Evolutionary conservation across 2,329 filamentous ascomycete genomes (phyloP), one percentile per base, ranked within the genome.

Genomic region (Emericellopsis cladophorae): DNA sequence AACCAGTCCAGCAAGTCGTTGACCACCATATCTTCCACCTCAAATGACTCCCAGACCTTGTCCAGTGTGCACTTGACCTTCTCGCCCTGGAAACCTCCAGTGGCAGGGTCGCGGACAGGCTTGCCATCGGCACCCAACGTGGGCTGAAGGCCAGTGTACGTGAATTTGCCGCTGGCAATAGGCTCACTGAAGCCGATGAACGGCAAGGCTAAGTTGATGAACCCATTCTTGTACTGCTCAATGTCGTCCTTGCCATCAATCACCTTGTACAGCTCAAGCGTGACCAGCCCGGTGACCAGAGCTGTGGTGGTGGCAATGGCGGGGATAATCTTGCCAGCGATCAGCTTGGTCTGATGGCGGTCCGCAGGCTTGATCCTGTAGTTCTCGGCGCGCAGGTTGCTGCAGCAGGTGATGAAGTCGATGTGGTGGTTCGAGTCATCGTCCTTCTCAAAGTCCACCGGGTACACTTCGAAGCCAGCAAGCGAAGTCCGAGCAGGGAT

Each of bases 131-230:
- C 81, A 18, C 87, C 84, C 26, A 29, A 29, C 8, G 26, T 29
- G 8, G 26, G 26, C 26, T 29, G 8, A 9, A 29, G 26, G 26
- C 26, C 26, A 56, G 79, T 68, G 66, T 96, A 98, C 53, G 78
- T 85, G 48, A 90, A 85, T 74, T 95, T 96, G 24, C 89, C 87
- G 51, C 87, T 95, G 5, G 81, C 80, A 52, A 98, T 93, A 3
- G 92, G 92, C 65, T 98, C 92, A 55, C 87, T 94, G 74, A 98
- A 98, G 32, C 90, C 90, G 52, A 98, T 95, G 74, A 98, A 96
- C 1, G 92, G 92, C 48, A 98, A 68, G 2, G 92, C 92, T 50
- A 98, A 67, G 66, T 98, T 98, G 65, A 96, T 74, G 62, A 98
- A 98, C 14, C 92, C 92, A 57, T 98, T 98, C 76, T 96, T 96